A percentile compares a stretch with the other conserved stretches of the same genome.
phyloP scores from a whole-genome alignment of 805 yeast genomes.

The Suhomyces kilbournensis region DNA sequence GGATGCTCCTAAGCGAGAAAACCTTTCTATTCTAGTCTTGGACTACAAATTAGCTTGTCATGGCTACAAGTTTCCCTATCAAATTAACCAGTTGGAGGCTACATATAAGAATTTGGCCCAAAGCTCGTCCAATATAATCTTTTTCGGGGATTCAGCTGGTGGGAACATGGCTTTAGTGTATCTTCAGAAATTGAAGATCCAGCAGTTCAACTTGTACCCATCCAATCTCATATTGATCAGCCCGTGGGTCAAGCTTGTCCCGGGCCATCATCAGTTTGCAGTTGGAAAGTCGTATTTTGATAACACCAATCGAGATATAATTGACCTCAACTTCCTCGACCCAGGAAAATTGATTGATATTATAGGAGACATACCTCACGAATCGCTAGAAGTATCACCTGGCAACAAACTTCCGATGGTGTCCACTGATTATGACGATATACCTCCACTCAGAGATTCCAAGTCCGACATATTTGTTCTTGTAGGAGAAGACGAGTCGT shows the following conservation, averaged over 20 bases:
- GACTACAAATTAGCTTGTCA: conserved; percentile 28
- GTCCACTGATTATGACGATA: conserved; percentile 29
- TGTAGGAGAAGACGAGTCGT: conserved; percentile 42
- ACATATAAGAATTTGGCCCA: conserved; percentile 24
- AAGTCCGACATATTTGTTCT: conserved; percentile 27
- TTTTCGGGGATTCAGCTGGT: conserved; percentile 45
- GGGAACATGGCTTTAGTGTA: conserved; percentile 34
- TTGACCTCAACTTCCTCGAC: conserved; percentile 1
- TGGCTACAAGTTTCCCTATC: conserved; percentile 32
- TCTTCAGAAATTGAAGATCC: conserved; percentile 24
- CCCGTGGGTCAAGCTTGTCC: conserved; percentile 39
- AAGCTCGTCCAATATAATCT: conserved; percentile 22
- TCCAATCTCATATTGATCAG: conserved; percentile 24
- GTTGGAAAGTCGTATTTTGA: conserved; percentile 37
- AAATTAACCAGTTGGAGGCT: conserved; percentile 26
- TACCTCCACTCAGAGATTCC: conserved; percentile 28
- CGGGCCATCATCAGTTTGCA: conserved; percentile 15
- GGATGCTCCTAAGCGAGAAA: conserved; percentile 17
- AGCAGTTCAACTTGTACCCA: conserved; percentile 20
- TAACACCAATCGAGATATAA: conserved; percentile 16
- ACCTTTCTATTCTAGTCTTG: conserved; percentile 19
- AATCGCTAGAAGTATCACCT: conserved; percentile 22
- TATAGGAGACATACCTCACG: conserved; percentile 11
- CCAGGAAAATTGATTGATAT: not conserved
- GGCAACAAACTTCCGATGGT: conserved; percentile 21